Conservation (phyloP, 108 stramenopile species). For the Pseudonitzschia multiseries region DNA sequence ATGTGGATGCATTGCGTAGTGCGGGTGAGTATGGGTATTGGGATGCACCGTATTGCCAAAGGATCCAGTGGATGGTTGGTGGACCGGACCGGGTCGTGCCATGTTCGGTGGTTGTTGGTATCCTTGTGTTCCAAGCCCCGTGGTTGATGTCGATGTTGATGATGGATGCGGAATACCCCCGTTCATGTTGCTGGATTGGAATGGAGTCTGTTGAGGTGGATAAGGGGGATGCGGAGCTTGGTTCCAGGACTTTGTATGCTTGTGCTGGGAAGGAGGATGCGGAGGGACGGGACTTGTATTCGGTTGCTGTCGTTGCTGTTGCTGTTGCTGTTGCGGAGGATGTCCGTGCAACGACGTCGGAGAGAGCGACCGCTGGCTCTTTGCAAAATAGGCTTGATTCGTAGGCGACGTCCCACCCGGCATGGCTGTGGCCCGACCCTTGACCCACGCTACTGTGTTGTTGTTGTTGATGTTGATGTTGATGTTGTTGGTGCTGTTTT, state of each 20-base stretch:
- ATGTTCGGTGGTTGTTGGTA: constrained; percentile 19
- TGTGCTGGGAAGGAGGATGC: background rate
- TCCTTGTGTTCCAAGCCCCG: background rate
- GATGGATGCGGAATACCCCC: background rate
- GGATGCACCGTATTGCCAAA: background rate
- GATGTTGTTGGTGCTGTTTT: no score
- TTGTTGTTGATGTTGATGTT: background rate
- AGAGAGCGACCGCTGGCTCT: background rate
- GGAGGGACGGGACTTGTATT: background rate
- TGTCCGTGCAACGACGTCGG: background rate
- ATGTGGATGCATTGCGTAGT: background rate
- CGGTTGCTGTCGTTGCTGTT: constrained; percentile 41
- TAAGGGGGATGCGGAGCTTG: background rate
- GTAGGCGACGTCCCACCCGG: background rate
- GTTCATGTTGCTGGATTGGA: background rate
- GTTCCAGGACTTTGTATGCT: background rate
- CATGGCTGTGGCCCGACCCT: background rate
- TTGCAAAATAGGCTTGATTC: background rate
- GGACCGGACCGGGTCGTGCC: constrained; percentile 11
- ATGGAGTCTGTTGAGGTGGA: background rate
- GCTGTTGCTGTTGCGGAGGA: constrained; percentile 12
- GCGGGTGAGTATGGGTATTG: background rate
- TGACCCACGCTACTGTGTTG: background rate
- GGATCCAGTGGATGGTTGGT: constrained; percentile 31
- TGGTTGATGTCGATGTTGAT: no score